phyloP scores from a whole-genome alignment of 2,329 filamentous ascomycete genomes.

The Penicillium verrucosum region DNA sequence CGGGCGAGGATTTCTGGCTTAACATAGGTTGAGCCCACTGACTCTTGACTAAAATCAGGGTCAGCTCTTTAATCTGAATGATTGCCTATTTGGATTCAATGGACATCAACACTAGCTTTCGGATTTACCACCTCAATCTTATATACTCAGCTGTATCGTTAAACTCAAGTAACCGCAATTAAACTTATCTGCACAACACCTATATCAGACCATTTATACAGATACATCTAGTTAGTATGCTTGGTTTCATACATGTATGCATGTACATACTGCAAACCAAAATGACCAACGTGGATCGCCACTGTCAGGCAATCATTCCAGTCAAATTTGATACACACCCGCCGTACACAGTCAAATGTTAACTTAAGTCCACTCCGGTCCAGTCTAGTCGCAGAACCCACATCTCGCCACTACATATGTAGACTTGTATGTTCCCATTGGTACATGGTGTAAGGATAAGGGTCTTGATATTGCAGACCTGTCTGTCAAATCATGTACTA shows the following conservation, averaged over 20 bases:
- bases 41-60: background rate
- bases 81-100: background rate
- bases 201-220: background rate
- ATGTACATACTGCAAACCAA: background rate
- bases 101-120: background rate
- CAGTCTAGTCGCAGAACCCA: background rate
- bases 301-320: background rate
- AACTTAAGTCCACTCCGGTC: background rate
- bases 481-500: background rate
- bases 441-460: background rate
- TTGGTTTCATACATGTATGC: background rate
- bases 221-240: background rate
- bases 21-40: background rate
- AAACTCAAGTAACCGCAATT: background rate
- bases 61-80: background rate
- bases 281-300: background rate
- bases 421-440: background rate
- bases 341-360: background rate
- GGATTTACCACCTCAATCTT: background rate
- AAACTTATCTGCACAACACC: background rate
- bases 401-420: background rate
- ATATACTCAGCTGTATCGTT: background rate
- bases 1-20: background rate
- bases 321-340: background rate
- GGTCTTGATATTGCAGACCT: background rate